Conservation (phyloP, 2,329 filamentous ascomycete species). For the Fusarium euwallaceae region DNA sequence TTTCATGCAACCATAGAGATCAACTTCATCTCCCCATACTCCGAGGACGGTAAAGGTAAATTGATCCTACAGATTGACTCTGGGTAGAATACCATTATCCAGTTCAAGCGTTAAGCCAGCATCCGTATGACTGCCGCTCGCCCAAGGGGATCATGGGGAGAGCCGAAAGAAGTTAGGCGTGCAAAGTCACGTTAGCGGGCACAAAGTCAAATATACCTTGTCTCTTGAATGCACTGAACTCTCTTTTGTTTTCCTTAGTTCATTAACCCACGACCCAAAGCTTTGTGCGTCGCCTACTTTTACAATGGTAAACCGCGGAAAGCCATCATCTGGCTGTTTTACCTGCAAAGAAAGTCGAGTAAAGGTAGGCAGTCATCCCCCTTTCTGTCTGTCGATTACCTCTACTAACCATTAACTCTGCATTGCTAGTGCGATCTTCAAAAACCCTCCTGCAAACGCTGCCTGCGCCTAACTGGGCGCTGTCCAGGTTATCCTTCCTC, state of each 20-base stretch:
- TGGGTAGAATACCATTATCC: no score
- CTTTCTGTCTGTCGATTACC: neutral
- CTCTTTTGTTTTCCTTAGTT: neutral
- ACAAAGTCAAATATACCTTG: neutral
- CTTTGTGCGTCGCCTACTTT: neutral
- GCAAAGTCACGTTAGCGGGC: no score
- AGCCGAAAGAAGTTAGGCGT: no score
- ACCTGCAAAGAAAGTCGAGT: neutral
- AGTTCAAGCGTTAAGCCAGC: no score
- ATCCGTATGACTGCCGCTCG: no score
- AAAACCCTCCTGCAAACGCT: neutral
- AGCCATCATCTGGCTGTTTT: neutral
- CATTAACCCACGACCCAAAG: neutral
- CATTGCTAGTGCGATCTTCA: neutral
- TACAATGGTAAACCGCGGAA: neutral
- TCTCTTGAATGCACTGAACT: neutral
- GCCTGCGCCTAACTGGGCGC: neutral
- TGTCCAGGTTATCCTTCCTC: neutral
- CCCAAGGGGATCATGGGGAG: no score
- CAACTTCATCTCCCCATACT: no score
- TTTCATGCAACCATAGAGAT: no score
- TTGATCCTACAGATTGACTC: no score
- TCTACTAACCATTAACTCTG: neutral
- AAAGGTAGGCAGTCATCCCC: neutral
- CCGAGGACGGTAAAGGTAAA: no score